phyloP scores from a whole-genome alignment of 2,329 filamentous ascomycete species.

The Xylaria sp. region DNA sequence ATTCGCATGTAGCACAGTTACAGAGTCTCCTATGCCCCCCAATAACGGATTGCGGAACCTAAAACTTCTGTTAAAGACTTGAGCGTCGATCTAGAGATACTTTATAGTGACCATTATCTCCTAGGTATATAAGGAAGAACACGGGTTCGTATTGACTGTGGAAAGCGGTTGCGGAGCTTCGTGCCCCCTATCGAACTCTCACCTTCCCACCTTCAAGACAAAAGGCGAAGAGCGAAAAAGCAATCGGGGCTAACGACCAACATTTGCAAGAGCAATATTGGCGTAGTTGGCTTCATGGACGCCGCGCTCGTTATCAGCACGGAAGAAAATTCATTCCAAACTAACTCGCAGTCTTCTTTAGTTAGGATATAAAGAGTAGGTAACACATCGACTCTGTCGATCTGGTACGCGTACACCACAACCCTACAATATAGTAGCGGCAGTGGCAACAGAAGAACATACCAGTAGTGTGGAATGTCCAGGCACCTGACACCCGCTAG shows the following conservation, averaged over 20 bases:
- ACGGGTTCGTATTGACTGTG: background rate
- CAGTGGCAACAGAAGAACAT: too few relatives aligned
- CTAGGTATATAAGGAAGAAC: too few relatives aligned
- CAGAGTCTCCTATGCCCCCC: background rate
- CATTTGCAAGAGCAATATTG: background rate
- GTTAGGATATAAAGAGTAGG: background rate
- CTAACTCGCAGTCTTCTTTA: background rate
- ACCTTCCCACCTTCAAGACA: background rate
- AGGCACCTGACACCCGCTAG: too few relatives aligned
- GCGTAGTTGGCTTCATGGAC: background rate
- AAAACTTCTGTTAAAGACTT: background rate
- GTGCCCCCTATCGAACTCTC: background rate
- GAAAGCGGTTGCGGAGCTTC: background rate
- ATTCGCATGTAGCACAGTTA: background rate
- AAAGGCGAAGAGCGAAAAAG: background rate
- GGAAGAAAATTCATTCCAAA: background rate
- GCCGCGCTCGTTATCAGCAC: background rate
- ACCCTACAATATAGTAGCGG: too few relatives aligned
- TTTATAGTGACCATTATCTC: background rate
- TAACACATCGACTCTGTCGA: background rate
- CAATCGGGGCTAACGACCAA: background rate
- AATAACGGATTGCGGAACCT: too few relatives aligned
- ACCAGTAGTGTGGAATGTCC: too few relatives aligned
- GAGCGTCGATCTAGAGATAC: background rate
- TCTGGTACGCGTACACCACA: too few relatives aligned